phyloP scores from a whole-genome alignment of 768 basidiomycete species.

The Podaxis carcinomalis region DNA sequence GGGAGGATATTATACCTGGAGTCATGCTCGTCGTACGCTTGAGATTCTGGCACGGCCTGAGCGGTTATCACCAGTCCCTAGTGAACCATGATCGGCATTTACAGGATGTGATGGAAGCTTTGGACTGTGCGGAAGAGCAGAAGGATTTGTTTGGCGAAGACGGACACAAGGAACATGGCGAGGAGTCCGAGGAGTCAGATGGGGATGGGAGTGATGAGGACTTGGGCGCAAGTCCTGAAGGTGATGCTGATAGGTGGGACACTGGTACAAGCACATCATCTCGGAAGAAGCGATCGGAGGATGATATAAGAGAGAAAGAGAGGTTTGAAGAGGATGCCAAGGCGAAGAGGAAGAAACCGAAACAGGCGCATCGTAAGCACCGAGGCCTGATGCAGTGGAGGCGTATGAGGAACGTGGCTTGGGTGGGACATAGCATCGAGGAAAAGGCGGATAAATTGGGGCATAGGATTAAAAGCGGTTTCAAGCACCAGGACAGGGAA shows the following conservation, averaged over 20 bases:
- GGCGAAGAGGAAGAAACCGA: conserved; percentile 7
- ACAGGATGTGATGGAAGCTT: conserved; percentile 36
- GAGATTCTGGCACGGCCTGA: conserved; percentile 36
- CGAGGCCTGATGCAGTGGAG: conserved; percentile 64
- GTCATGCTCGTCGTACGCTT: conserved; percentile 28
- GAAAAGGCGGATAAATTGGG: conserved; percentile 35
- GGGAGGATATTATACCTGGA: conserved; percentile 23
- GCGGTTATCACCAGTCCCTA: conserved; percentile 35
- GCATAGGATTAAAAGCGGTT: conserved; percentile 32
- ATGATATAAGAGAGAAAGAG: conserved; percentile 19
- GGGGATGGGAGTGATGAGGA: not conserved
- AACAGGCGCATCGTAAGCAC: conserved; percentile 47
- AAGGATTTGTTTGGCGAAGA: conserved; percentile 24
- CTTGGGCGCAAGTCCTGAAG: not conserved
- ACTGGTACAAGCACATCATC: not conserved
- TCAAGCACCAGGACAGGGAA: conserved; percentile 27
- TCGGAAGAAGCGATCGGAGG: conserved; percentile 13
- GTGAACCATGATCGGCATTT: conserved; percentile 31
- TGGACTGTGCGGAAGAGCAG: conserved; percentile 36
- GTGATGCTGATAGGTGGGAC: not conserved
- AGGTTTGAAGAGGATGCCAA: not conserved
- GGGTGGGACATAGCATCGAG: conserved; percentile 49
- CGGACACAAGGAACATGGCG: conserved; percentile 7
- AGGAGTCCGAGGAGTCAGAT: conserved; percentile 19
- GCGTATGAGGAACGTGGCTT: conserved; percentile 49